phyloP scores from a whole-genome alignment of 1,139 yeast genomes.

The Nadsonia commutata region DNA sequence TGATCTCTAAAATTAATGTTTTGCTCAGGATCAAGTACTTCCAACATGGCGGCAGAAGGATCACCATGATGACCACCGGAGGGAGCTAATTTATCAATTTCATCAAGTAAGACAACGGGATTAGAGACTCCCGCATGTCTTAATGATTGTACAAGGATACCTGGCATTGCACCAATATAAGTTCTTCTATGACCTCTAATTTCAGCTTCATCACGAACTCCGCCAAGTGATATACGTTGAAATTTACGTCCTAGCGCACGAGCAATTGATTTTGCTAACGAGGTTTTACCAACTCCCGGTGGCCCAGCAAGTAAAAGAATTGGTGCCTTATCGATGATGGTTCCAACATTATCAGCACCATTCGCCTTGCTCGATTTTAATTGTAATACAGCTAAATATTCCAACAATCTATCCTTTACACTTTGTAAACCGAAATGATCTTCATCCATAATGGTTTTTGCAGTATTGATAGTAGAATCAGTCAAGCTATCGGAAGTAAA shows the following conservation, averaged over 20 bases:
- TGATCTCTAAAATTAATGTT: conserved; percentile 69
- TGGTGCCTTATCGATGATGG: conserved; percentile 38
- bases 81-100: conserved; percentile 70
- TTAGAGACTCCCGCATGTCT: conserved; percentile 70
- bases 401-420: conserved; percentile 69
- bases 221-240: conserved; percentile 79
- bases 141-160: conserved; percentile 64
- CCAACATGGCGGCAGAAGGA: conserved; percentile 82
- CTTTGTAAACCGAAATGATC: conserved; percentile 79
- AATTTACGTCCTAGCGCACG: conserved; percentile 64
- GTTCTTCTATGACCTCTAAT: conserved; percentile 88
- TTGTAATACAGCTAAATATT: conserved; percentile 66
- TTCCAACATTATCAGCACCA: conserved; percentile 1
- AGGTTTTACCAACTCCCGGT: conserved; percentile 92
- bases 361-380: conserved; percentile 24
- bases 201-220: conserved; percentile 80
- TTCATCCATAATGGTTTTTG: conserved; percentile 47
- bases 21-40: conserved; percentile 87
- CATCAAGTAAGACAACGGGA: conserved; percentile 81
- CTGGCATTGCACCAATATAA: conserved; percentile 91
- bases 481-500: conserved; percentile 19
- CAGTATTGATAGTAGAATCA: conserved; percentile 35
- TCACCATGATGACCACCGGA: conserved; percentile 53
- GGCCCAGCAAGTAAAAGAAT: conserved; percentile 81
- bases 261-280: conserved; percentile 78